phyloP scores from a whole-genome alignment of 805 yeast genomes.

The Candida boleticola region DNA sequence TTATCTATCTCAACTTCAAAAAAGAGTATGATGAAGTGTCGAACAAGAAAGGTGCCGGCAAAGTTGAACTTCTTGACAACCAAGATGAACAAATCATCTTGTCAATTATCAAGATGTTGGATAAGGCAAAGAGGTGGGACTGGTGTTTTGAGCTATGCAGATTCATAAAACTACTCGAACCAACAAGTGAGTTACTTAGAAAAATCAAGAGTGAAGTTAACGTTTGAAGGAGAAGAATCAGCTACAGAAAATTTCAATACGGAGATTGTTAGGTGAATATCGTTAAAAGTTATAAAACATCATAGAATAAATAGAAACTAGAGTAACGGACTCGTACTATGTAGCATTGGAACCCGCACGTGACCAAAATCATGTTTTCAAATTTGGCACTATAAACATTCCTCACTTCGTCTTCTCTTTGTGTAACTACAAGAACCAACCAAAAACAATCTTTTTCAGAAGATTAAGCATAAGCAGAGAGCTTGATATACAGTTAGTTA shows the following conservation, averaged over 20 bases:
- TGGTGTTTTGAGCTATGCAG: constrained; percentile 55
- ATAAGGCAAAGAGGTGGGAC: constrained; percentile 43
- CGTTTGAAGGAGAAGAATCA: background rate
- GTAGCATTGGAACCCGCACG: too few species aligned
- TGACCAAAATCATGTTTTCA: too few species aligned
- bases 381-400: too few species aligned
- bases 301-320: too few species aligned
- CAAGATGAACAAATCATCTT: constrained; percentile 42
- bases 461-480: constrained; percentile 3
- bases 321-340: too few species aligned
- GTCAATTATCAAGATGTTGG: constrained; percentile 43
- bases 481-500: background rate
- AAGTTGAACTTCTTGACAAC: constrained; percentile 17
- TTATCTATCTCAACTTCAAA: constrained; percentile 51
- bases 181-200: constrained; percentile 31
- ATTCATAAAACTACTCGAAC: constrained; percentile 51
- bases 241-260: background rate
- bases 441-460: constrained; percentile 17
- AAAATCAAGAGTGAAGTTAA: constrained; percentile 5
- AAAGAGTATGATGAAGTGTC: constrained; percentile 29
- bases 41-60: constrained; percentile 12
- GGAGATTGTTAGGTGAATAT: too few species aligned
- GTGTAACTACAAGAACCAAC: constrained; percentile 17
- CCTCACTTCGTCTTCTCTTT: background rate
- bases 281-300: too few species aligned